A percentile compares a stretch with the other conserved stretches of the same genome.
These are phyloP conservation scores for Achlya hypogyna DNA, from an alignment of 352 stramenopile genomes.

Conservation along the genomic window DNA sequence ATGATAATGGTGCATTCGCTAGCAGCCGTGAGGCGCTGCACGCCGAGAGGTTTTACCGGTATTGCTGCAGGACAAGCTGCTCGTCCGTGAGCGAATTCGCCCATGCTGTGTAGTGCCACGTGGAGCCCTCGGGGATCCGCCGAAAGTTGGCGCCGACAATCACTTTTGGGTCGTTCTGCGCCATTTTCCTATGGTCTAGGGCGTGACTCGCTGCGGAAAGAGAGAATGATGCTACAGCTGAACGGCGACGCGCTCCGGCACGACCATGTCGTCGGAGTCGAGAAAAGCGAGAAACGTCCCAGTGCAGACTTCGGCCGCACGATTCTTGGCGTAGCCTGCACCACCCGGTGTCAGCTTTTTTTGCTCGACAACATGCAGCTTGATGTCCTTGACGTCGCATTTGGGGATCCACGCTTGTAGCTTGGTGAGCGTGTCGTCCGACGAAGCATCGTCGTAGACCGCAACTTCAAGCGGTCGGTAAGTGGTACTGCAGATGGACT, in stretches of 20 bases:
- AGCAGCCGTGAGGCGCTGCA: neutral
- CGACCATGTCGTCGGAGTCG: constrained; percentile 17
- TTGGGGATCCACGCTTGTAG: constrained; percentile 13
- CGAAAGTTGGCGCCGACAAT: constrained; percentile 18
- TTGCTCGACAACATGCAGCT: constrained; percentile 2
- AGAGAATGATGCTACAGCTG: neutral
- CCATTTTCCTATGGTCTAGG: neutral
- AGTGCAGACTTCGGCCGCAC: constrained; percentile 10
- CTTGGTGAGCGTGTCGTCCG: constrained; percentile 13
- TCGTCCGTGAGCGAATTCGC: constrained; percentile 12
- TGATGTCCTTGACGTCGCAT: neutral
- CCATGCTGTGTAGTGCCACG: constrained; percentile 19
- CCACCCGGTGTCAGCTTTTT: constrained; percentile 12
- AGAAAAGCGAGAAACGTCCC: constrained; percentile 14
- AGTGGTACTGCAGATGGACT: constrained; percentile 8
- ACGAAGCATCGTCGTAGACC: constrained; percentile 13
- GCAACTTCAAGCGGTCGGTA: constrained; percentile 10
- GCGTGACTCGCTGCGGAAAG: neutral
- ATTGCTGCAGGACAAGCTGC: constrained; percentile 16
- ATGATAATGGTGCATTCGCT: constrained; percentile 20
- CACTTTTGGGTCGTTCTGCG: neutral
- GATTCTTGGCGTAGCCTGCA: constrained; percentile 19
- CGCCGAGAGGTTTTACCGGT: neutral
- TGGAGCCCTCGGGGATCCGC: constrained; percentile 15
- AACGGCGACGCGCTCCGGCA: constrained; percentile 10